Conservation (phyloP, 192 early-diverging fungal genomes). For the Pilaira anomala region DNA sequence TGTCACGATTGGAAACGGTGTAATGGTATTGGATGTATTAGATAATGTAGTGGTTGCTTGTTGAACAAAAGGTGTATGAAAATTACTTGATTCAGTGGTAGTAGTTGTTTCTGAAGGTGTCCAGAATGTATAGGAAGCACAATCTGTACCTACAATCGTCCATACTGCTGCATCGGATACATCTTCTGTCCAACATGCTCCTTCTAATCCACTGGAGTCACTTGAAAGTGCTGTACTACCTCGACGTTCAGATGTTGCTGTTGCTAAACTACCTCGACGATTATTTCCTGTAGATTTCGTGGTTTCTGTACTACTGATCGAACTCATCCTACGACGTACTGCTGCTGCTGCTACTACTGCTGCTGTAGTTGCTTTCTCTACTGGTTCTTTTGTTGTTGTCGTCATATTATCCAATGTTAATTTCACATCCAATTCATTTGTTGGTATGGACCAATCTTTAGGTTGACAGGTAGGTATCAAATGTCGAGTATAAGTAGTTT, state of each 20-base stretch:
- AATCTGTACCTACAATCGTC: slow-evolving; percentile 87
- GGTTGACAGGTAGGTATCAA: not conserved
- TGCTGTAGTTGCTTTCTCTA: not conserved
- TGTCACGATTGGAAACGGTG: slow-evolving; percentile 30
- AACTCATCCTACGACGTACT: slow-evolving; percentile 7
- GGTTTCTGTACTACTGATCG: slow-evolving; percentile 32
- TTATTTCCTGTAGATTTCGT: not conserved
- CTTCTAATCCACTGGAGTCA: slow-evolving; percentile 19
- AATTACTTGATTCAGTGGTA: not conserved
- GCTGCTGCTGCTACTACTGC: not conserved
- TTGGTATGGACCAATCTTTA: no score
- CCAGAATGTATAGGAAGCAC: slow-evolving; percentile 54
- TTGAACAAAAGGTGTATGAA: not conserved
- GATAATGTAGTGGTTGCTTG: not conserved
- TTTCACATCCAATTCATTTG: no score
- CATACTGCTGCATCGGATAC: slow-evolving; percentile 86
- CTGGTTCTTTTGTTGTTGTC: no score
- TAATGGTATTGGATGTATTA: slow-evolving; percentile 1
- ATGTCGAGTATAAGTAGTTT: slow-evolving; percentile 48
- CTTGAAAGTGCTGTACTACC: slow-evolving; percentile 16
- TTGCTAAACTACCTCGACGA: slow-evolving; percentile 21
- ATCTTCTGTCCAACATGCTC: slow-evolving; percentile 68
- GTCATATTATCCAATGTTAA: no score
- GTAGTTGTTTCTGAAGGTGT: slow-evolving; percentile 26
- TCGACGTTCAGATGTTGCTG: no score